Conservation (phyloP, 768 basidiomycete species). For the Suillus paluster region DNA sequence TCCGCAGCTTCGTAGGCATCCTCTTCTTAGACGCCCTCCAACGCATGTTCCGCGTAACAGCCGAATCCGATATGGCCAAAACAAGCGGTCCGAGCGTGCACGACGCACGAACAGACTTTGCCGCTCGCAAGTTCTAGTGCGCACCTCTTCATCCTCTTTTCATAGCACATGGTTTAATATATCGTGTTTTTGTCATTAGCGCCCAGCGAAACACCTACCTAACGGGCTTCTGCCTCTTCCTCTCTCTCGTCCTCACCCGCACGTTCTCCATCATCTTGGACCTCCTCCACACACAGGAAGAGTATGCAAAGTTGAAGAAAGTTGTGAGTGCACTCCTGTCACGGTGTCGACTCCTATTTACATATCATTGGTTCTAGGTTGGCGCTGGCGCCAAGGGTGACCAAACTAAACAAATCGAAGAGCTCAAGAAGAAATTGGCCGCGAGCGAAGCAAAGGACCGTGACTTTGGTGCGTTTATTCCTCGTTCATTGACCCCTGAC, state of each 20-base stretch:
- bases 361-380: slow-evolving; percentile 28
- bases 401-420: slow-evolving; percentile 52
- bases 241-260: slow-evolving; percentile 92
- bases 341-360: not conserved
- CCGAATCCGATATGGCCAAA: slow-evolving; percentile 74
- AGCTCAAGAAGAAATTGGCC: slow-evolving; percentile 71
- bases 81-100: slow-evolving; percentile 49
- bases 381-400: slow-evolving; percentile 37
- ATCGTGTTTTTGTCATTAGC: slow-evolving; percentile 39
- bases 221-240: slow-evolving; percentile 92
- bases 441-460: slow-evolving; percentile 58
- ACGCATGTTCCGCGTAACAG: slow-evolving; percentile 83
- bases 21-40: slow-evolving; percentile 93
- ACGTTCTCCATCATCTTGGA: slow-evolving; percentile 93
- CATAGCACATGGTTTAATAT: not conserved
- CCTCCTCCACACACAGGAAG: slow-evolving; percentile 88
- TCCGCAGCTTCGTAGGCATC: slow-evolving; percentile 75
- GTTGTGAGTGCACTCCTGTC: slow-evolving; percentile 32
- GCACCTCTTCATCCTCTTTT: slow-evolving; percentile 26
- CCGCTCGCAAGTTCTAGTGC: slow-evolving; percentile 94
- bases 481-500: not conserved
- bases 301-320: slow-evolving; percentile 83
- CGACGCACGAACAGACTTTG: slow-evolving; percentile 75
- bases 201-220: slow-evolving; percentile 92
- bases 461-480: slow-evolving; percentile 60